phyloP scores from a whole-genome alignment of 2,329 filamentous ascomycete species.

The Knufia fluminis region DNA sequence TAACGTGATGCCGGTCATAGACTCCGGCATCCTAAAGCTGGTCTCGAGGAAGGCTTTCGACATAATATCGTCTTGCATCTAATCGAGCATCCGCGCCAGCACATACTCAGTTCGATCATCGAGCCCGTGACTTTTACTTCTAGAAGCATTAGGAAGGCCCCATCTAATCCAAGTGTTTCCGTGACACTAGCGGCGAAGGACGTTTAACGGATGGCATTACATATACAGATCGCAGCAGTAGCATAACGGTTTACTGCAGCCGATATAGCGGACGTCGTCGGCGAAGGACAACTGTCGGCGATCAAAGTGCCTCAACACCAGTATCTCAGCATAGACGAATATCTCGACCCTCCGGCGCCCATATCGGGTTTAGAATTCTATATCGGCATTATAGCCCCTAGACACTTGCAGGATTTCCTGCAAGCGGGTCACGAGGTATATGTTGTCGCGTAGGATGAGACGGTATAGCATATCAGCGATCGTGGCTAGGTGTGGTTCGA shows the following conservation, averaged over 20 bases:
- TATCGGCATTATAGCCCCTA: not conserved
- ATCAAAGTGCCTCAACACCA: conserved; percentile 41
- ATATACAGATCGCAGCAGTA: conserved; percentile 36
- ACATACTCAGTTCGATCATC: too few species aligned
- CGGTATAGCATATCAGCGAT: too few species aligned
- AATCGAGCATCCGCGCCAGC: too few species aligned
- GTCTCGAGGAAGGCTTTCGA: too few species aligned
- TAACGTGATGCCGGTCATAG: too few species aligned
- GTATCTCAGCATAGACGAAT: conserved; percentile 39
- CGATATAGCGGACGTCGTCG: conserved; percentile 38
- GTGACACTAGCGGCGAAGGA: not conserved
- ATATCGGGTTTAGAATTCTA: not conserved
- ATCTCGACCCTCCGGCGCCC: not conserved
- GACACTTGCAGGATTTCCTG: not conserved
- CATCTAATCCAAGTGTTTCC: not conserved
- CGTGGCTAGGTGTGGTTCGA: too few species aligned
- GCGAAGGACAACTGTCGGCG: conserved; percentile 27
- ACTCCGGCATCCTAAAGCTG: too few species aligned
- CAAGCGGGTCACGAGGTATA: too few species aligned
- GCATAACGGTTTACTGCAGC: conserved; percentile 45
- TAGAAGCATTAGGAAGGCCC: too few species aligned
- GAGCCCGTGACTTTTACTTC: too few species aligned
- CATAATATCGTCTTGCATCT: too few species aligned
- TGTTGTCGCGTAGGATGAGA: too few species aligned
- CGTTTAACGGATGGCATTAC: not conserved